Conservation (phyloP, 768 basidiomycete species). For the Leucosporidium creatinivorum region DNA sequence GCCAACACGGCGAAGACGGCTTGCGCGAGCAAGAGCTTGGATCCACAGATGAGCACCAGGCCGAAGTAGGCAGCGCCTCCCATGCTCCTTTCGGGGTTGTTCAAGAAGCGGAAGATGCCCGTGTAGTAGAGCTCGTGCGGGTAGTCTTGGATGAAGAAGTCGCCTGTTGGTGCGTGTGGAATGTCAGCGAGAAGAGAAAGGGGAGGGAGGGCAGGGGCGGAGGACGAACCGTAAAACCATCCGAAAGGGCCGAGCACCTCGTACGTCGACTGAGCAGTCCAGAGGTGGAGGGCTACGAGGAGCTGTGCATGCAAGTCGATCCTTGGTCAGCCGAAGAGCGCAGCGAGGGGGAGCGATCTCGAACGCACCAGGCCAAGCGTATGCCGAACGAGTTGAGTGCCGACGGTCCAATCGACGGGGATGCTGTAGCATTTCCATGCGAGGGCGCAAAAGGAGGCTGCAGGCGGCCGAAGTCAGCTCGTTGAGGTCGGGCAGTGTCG, state of each 20-base stretch:
- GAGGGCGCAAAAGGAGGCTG: constrained; percentile 76
- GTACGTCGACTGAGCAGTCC: constrained; percentile 83
- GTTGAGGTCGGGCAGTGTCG: too few relatives aligned
- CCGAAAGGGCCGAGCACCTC: constrained; percentile 93
- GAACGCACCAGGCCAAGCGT: constrained; percentile 71
- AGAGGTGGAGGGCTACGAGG: constrained; percentile 76
- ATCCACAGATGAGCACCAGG: constrained; percentile 79
- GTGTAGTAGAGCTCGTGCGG: constrained; percentile 86
- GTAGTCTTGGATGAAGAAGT: constrained; percentile 59
- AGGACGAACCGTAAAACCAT: constrained; percentile 96
- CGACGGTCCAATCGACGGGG: constrained; percentile 77
- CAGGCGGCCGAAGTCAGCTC: background rate
- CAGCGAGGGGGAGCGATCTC: background rate
- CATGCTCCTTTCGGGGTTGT: constrained; percentile 81
- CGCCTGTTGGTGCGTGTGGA: constrained; percentile 10
- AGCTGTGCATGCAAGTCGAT: constrained; percentile 48
- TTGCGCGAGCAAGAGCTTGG: constrained; percentile 77
- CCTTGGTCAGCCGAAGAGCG: constrained; percentile 4
- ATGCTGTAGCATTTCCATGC: constrained; percentile 84
- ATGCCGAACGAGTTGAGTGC: constrained; percentile 77
- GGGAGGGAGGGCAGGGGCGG: constrained; percentile 51
- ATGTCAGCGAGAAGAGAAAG: constrained; percentile 5
- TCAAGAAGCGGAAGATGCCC: constrained; percentile 79
- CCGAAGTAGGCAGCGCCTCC: constrained; percentile 95
- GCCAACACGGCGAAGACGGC: constrained; percentile 77